Evolutionary conservation across 202 grass and related monocot genomes (phyloP).

Genomic region (Schoenoplectus tabernaemontani): DNA sequence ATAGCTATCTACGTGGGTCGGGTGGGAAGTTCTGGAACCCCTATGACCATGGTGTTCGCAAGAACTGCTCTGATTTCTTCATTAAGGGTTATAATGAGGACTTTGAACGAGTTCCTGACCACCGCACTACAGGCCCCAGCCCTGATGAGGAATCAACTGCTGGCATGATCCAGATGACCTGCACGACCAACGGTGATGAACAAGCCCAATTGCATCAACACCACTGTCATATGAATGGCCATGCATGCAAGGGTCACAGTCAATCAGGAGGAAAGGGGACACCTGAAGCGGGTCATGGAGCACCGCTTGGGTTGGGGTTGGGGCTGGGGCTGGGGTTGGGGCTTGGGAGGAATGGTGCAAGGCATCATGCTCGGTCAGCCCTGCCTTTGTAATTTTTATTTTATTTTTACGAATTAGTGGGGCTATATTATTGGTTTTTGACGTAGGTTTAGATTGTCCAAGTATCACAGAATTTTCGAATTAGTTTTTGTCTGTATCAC

Average conservation of each 20-base stretch:
- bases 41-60: conserved; percentile 63
- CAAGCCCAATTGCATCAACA: conserved; percentile 35
- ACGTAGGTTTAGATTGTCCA: conserved; percentile 8
- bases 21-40: conserved; percentile 87
- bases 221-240: conserved; percentile 38
- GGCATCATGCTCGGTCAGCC: conserved; percentile 51
- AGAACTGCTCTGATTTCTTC: conserved; percentile 91
- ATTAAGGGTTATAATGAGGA: conserved; percentile 81
- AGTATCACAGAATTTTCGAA: background rate
- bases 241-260: conserved; percentile 39
- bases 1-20: conserved; percentile 79
- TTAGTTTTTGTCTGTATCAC: background rate
- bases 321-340: no score
- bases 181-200: conserved; percentile 35
- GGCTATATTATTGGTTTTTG: conserved; percentile 9
- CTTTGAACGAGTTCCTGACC: conserved; percentile 34
- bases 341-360: conserved; percentile 56
- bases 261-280: conserved; percentile 46
- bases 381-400: conserved; percentile 58
- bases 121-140: background rate
- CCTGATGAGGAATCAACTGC: conserved; percentile 46
- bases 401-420: background rate
- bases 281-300: conserved; percentile 28
- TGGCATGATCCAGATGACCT: conserved; percentile 64
- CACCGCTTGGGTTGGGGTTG: conserved; percentile 32